phyloP scores from a whole-genome alignment of 257 asterid genomes.

The Primulina huaijiensis region DNA sequence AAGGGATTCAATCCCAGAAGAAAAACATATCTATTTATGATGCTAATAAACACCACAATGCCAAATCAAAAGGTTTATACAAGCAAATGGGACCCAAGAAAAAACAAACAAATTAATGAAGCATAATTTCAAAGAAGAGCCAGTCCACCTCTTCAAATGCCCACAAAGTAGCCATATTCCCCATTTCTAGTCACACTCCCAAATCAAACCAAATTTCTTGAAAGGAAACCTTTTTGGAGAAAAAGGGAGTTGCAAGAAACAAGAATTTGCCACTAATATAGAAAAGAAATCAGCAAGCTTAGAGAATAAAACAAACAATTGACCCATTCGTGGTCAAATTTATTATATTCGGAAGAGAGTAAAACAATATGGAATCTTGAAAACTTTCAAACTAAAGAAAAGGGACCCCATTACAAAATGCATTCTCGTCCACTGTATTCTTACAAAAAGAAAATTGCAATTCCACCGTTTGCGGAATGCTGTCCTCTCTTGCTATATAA shows the following conservation, averaged over 20 bases:
- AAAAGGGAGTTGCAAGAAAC: slow-evolving; percentile 33
- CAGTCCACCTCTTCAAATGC: slow-evolving; percentile 57
- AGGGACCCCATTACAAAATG: slow-evolving; percentile 21
- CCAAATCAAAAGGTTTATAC: too few species aligned
- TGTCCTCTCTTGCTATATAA: slow-evolving; percentile 36
- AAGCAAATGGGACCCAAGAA: neutral
- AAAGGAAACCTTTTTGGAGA: slow-evolving; percentile 16
- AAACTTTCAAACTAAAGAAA: slow-evolving; percentile 30
- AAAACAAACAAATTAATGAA: neutral
- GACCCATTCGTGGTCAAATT: slow-evolving; percentile 26
- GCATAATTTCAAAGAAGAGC: slow-evolving; percentile 10
- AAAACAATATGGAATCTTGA: slow-evolving; percentile 38
- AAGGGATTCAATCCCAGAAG: too few species aligned
- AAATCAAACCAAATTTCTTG: too few species aligned
- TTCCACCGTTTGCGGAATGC: slow-evolving; percentile 27
- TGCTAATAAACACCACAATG: too few species aligned
- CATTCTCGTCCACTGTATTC: neutral
- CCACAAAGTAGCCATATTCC: slow-evolving; percentile 59
- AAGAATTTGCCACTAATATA: slow-evolving; percentile 41
- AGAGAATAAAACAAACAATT: slow-evolving; percentile 26
- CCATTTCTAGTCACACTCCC: slow-evolving; percentile 32
- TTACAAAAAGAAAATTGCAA: neutral
- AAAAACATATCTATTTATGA: neutral
- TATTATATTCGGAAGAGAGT: slow-evolving; percentile 18
- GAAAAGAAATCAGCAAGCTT: slow-evolving; percentile 8